phyloP scores from a whole-genome alignment of 139 green algal genomes.

The Tetradesmus lagerheimii region DNA sequence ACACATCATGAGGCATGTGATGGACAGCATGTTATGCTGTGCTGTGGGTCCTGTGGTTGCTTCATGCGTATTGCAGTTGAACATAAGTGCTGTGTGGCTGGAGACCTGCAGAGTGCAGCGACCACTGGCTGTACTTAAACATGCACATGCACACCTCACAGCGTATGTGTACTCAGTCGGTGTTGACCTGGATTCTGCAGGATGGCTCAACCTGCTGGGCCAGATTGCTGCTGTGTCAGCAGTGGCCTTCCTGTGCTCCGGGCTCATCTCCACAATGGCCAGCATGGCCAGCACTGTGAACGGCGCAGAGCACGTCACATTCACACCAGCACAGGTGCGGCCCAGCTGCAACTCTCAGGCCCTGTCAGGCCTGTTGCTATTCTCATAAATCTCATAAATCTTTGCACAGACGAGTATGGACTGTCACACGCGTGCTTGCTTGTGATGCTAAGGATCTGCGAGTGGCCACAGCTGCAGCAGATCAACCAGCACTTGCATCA shows the following conservation, averaged over 20 bases:
- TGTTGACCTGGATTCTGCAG: too few species aligned
- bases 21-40: neutral
- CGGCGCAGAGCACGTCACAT: neutral
- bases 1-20: too few species aligned
- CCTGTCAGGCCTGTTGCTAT: too few species aligned
- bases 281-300: neutral
- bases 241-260: conserved; percentile 27
- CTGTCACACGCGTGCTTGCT: too few species aligned
- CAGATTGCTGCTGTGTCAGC: conserved; percentile 45
- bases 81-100: too few species aligned
- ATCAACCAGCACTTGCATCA: neutral
- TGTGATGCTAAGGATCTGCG: too few species aligned
- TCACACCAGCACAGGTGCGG: conserved; percentile 37
- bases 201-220: conserved; percentile 55
- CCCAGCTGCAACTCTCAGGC: too few species aligned
- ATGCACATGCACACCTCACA: neutral
- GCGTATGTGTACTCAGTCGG: neutral
- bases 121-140: neutral
- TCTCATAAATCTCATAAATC: too few species aligned
- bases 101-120: too few species aligned
- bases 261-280: conserved; percentile 33
- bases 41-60: neutral
- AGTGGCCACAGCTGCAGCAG: neutral
- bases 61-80: neutral
- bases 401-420: too few species aligned